phyloP scores from a whole-genome alignment of 2,329 filamentous ascomycete species.

The Aspergillus pseudoviridinutans region DNA sequence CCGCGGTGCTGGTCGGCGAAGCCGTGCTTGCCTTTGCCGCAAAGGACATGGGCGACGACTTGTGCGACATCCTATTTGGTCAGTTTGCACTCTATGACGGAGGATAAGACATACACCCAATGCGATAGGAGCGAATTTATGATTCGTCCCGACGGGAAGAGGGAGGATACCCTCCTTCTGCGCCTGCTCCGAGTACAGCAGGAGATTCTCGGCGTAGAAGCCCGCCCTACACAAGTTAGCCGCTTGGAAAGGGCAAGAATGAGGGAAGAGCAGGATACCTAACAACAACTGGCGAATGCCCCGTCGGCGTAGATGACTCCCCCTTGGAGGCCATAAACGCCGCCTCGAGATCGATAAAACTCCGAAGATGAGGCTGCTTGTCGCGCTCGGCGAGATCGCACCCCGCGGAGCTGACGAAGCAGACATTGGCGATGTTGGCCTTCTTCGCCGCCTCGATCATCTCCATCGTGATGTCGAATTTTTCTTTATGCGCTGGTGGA shows the following conservation, averaged over 20 bases:
- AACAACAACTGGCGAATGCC: conserved; percentile 46
- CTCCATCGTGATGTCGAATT: conserved; percentile 45
- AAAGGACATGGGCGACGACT: conserved; percentile 47
- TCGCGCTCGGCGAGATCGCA: conserved; percentile 49
- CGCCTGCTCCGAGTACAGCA: conserved; percentile 46
- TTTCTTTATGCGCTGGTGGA: conserved; percentile 46
- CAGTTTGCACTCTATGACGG: not conserved
- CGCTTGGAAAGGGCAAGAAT: no score
- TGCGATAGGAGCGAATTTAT: conserved; percentile 51
- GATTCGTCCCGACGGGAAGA: conserved; percentile 44
- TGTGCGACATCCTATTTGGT: conserved; percentile 43
- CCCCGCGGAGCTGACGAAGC: conserved; percentile 47
- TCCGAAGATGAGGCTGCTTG: conserved; percentile 47
- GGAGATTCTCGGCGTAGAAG: conserved; percentile 52
- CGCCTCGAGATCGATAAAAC: conserved; percentile 51
- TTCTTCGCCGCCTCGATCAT: conserved; percentile 45
- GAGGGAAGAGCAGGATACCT: conserved; percentile 20
- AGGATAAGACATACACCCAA: conserved; percentile 36
- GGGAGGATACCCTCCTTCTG: conserved; percentile 44
- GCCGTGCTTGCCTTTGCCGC: conserved; percentile 47
- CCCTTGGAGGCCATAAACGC: conserved; percentile 45
- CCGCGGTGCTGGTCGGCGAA: conserved; percentile 51
- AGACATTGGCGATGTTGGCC: conserved; percentile 44
- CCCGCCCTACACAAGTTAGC: conserved; percentile 35
- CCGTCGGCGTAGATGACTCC: conserved; percentile 34